These are phyloP conservation scores for Geotrichum restrictum DNA, from an alignment of 1,139 yeast species.

Conservation along the genomic window DNA sequence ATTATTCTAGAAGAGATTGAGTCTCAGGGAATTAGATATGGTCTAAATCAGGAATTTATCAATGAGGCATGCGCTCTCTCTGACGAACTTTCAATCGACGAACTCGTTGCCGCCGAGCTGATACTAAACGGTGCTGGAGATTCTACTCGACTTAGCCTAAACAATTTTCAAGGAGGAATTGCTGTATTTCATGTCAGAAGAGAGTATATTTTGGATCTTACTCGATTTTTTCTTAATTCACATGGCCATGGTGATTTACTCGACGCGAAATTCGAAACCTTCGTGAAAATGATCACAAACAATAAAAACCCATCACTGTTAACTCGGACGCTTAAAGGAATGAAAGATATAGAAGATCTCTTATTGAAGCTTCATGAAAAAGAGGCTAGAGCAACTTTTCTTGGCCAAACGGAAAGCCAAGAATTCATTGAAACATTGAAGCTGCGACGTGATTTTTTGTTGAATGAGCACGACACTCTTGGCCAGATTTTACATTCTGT, in stretches of 20 bases:
- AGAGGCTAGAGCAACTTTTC: constrained; percentile 50
- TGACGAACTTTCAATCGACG: constrained; percentile 69
- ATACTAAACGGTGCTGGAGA: constrained; percentile 45
- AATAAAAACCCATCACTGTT: constrained; percentile 22
- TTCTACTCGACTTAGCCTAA: constrained; percentile 49
- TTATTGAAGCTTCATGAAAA: constrained; percentile 55
- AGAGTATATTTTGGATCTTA: constrained; percentile 65
- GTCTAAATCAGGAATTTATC: constrained; percentile 52
- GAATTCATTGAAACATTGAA: constrained; percentile 53
- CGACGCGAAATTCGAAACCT: constrained; percentile 10
- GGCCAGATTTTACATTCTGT: constrained; percentile 52
- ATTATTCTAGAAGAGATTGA: constrained; percentile 40
- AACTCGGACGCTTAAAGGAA: constrained; percentile 48
- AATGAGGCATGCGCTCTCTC: constrained; percentile 49
- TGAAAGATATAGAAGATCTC: constrained; percentile 54
- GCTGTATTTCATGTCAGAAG: constrained; percentile 67
- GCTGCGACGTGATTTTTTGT: constrained; percentile 59
- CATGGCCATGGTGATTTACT: constrained; percentile 6
- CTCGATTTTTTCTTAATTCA: constrained; percentile 52
- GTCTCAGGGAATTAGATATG: constrained; percentile 49
- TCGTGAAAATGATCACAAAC: constrained; percentile 18
- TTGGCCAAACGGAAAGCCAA: constrained; percentile 48
- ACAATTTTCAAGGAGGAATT: constrained; percentile 63
- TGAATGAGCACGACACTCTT: constrained; percentile 65
- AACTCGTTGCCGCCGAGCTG: constrained; percentile 59